Base-by-base conservation (phyloP, 305 asterid species). In the Fraxinus xanthoxyloides region DNA sequence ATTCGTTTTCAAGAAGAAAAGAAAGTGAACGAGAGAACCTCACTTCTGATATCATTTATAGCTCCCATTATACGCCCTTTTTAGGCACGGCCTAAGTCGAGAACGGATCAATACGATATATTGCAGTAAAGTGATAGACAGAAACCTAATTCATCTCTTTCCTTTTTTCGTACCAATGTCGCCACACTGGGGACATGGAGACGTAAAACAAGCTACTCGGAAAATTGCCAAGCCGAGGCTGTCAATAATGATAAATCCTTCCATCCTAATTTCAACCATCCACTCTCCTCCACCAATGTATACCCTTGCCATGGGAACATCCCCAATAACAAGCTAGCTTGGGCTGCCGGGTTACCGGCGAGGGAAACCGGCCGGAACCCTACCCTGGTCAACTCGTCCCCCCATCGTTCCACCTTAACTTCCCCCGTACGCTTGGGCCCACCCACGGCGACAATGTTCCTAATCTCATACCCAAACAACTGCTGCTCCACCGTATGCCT, bases 261-360 rank as follows among this genome's bases (percentile, higher is more conserved):
- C 98, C 98, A 95, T 24, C 98, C 98, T 46, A 95, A 85, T 79
- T 91, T 93, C 89, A 95, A 82, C 83, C 98, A 90, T 0, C 98
- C 98, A 77, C 80, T 89, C 79, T 95, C 98, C 86, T 95, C 98
- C 85, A 92, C 97, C 92, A 95, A 83, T 10, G 97, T 95, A 61
- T 95, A 95, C 65, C 98, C 98, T 38, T 86, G 94, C 96, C 95
- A 92, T 0, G 98, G 98, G 56, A 91, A 92, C 98, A 95, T 95
- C 82, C 98, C 98, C 0, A 95, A 90, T 89, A 95, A 82, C 43
- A 95, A 85, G 31, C 92, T 89, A 0, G 97, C 97, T 54, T 93
- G 98, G 0, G 95, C 92, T 0, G 98, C 94, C 34, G 98, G 95
- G 76, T 86, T 95, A 31, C 98, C 98, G 12, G 93, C 92, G 0